Base-by-base conservation (phyloP, 495 filamentous ascomycete genomes). In the Penicillium canariense region DNA sequence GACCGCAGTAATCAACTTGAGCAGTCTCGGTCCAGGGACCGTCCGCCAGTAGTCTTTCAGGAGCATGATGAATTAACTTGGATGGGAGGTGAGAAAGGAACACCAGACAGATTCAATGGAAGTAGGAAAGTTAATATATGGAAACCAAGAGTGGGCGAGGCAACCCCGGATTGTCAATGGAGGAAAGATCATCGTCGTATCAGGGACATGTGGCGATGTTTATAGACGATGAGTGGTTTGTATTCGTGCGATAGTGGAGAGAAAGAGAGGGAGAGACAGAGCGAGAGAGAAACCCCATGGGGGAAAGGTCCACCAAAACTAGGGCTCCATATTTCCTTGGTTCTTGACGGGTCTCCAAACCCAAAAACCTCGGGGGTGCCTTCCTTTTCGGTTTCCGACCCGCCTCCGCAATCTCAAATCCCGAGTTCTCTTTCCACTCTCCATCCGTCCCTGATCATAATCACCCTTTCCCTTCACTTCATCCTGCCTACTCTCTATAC, bases 1-100 rank as follows among this genome's bases (percentile, higher is more conserved):
- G n/a, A 81, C 62, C 36, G 63, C 70, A 55, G 81, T 82, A 58
- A 81, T 69, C 36, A 74, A 70, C 31, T 74, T 70, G 42, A 81
- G 69, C 2, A 82, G 73, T 45, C 15, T 40, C 23, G 53, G 38
- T 44, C 53, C 46, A 35, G 46, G 27, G 36, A 56, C 28, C 26
- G 46, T 44, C 31, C 38, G 12, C 46, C 53, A 56, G 53, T 43
- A 48, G 17, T 22, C 51, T 39, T 47, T 45, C 44, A 20, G 42
- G 32, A 39, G 28, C 52, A 54, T 54, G 52, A 31, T 48, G 43
- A 48, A 36, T 17, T 48, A 26, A 32, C 11, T 28, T 38, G 28
- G 46, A 53, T 38, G 12, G 28, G 31, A 11, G 18, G 14, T 15
- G 39, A 11, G 30, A 25, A 8, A 28, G 20, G 20, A 28, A 27